Evolutionary conservation across 805 yeast genomes (phyloP), one percentile per base, ranked within the genome.

Genomic region (Lipomyces orientalis): DNA sequence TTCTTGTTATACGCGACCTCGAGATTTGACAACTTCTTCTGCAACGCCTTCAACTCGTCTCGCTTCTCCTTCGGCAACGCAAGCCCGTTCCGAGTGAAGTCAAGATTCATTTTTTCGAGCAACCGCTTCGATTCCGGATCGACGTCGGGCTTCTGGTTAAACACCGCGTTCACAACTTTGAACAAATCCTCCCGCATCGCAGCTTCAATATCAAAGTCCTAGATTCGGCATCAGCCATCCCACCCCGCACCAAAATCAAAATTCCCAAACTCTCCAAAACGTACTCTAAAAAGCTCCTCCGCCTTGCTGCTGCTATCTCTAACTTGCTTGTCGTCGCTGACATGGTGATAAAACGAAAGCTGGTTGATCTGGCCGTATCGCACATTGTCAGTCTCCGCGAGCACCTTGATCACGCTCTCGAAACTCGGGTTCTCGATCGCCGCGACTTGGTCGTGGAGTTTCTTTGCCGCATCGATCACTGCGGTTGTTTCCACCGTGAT

Each of bases 251-350:
- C 43, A 25, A 4, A 22, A 7, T 34, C 1, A 29, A 54, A 31
- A 29, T 54, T 19, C n/a, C 35, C n/a, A 51, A 51, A 16, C 57
- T 37, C 43, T 3, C 14, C 43, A 37, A 37, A 37, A 37, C 43
- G 10, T 22, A 64, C 67, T 16, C 72, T 35, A 12, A 39, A 54
- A 9, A 12, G 75, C 75, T 86, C 86, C 69, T 88, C 90, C 0
- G 91, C 88, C 67, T 84, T 80, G 56, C 83, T 83, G 1, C 93
- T 87, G 2, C 92, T 91, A 70, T 89, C 91, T 74, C 97, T 84
- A 39, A 90, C 75, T n/a, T 79, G 86, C 74, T 87, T 85, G 70
- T 84, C 82, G 25, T 86, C 74, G 2, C 93, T 88, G 10, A 91
- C 93, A 72, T 89, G 88, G 77, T 88, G 91, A 74, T 87, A 88